A percentile compares a stretch with the other conserved stretches of the same genome.
Evolutionary conservation across 2,329 filamentous ascomycete species (phyloP).

Genomic region (Verticillium zaregamsianum): DNA sequence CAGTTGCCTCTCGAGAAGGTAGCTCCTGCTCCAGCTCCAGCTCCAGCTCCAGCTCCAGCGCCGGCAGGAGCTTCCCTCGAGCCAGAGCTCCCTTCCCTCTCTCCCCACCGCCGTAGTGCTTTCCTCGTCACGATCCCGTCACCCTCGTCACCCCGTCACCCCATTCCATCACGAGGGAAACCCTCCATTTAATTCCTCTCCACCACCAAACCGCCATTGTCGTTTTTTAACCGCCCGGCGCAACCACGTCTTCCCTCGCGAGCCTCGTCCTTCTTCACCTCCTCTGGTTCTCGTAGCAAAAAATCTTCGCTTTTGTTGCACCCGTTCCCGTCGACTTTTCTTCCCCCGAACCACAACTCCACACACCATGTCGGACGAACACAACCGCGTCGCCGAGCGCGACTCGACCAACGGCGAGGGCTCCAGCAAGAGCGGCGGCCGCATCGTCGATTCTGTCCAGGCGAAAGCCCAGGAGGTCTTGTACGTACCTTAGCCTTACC

Average conservation of each 20-base stretch:
- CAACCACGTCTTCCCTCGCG: no score
- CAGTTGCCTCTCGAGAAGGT: background rate
- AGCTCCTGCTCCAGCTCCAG: background rate
- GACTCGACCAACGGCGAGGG: background rate
- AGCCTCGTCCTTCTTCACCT: no score
- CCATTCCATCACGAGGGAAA: background rate
- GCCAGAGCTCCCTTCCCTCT: no score
- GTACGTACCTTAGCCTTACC: slow-evolving; percentile 24
- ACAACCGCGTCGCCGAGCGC: background rate
- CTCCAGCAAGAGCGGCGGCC: slow-evolving; percentile 1
- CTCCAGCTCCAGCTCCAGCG: background rate
- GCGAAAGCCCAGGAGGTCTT: slow-evolving; percentile 46
- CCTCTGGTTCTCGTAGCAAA: no score
- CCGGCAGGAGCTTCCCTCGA: no score
- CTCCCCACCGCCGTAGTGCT: background rate
- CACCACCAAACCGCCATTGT: background rate
- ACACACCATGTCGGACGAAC: slow-evolving; percentile 1
- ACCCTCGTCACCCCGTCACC: background rate
- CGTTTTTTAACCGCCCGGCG: no score
- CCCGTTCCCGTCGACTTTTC: no score
- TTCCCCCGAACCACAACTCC: background rate
- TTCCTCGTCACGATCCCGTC: background rate
- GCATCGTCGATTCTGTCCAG: slow-evolving; percentile 34
- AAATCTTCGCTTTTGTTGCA: no score
- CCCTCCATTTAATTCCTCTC: background rate